Conservation (phyloP, 495 filamentous ascomycete species). For the Penicillium desertorum region DNA sequence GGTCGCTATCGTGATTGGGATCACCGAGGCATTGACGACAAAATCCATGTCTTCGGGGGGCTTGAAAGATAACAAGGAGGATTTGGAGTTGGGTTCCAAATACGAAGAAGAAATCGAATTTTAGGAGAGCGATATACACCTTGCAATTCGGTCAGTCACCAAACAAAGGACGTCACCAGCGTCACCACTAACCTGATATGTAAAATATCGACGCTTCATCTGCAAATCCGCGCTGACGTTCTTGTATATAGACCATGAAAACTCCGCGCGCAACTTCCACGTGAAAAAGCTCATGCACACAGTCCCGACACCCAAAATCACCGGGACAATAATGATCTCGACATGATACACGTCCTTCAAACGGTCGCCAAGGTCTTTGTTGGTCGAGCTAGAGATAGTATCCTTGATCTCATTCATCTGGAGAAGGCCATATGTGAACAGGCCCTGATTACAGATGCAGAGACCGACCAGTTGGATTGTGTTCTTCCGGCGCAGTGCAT, state of each 20-base stretch:
- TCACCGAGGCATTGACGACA: slow-evolving; percentile 15
- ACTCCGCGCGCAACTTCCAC: slow-evolving; percentile 23
- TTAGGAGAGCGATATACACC: slow-evolving; percentile 25
- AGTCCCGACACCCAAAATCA: slow-evolving; percentile 20
- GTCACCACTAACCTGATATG: slow-evolving; percentile 15
- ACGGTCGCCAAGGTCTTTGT: not conserved
- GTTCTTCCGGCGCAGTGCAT: slow-evolving; percentile 25
- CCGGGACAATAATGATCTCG: slow-evolving; percentile 23
- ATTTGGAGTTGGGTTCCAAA: slow-evolving; percentile 26
- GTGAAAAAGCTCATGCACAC: slow-evolving; percentile 20
- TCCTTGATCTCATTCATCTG: slow-evolving; percentile 23
- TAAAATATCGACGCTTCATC: slow-evolving; percentile 22
- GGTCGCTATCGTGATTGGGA: slow-evolving; percentile 17
- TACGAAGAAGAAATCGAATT: slow-evolving; percentile 27
- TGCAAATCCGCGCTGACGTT: slow-evolving; percentile 22
- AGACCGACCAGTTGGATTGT: slow-evolving; percentile 24
- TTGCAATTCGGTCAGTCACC: not conserved
- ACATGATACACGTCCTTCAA: slow-evolving; percentile 12
- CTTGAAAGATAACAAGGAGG: slow-evolving; percentile 13
- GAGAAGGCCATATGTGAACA: slow-evolving; percentile 23
- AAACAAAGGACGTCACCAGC: not conserved
- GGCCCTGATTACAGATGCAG: slow-evolving; percentile 24
- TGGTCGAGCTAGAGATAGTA: slow-evolving; percentile 11
- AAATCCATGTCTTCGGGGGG: slow-evolving; percentile 12
- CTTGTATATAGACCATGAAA: slow-evolving; percentile 23